Evolutionary conservation across 140 eudicot genomes (phyloP).

Genomic region (Anethum foeniculum): DNA sequence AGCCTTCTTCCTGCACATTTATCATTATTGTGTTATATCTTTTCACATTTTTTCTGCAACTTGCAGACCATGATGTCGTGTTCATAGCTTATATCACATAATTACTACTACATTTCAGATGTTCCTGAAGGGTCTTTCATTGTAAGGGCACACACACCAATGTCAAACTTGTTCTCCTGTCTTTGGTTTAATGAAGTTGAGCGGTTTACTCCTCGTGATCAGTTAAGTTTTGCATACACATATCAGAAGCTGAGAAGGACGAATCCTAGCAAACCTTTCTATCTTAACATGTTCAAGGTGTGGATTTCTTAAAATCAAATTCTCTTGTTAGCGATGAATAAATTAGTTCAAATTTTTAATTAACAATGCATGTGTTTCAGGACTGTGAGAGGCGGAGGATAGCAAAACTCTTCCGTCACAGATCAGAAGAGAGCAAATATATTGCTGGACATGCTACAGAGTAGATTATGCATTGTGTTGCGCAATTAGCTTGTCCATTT

Average conservation of each 20-base stretch:
- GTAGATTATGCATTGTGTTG: slow-evolving; percentile 20
- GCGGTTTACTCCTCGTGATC: slow-evolving; percentile 97
- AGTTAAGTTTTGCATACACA: slow-evolving; percentile 96
- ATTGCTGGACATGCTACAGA: slow-evolving; percentile 30
- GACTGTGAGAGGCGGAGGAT: slow-evolving; percentile 95
- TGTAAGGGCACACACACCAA: slow-evolving; percentile 94
- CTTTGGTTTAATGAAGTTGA: slow-evolving; percentile 98
- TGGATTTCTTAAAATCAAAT: background rate
- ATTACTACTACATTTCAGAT: slow-evolving; percentile 36
- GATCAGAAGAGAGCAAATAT: slow-evolving; percentile 66
- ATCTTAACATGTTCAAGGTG: slow-evolving; percentile 98
- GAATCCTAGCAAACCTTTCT: slow-evolving; percentile 71
- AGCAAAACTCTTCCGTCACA: slow-evolving; percentile 86
- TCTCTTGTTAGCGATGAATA: background rate
- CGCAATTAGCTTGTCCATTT: background rate
- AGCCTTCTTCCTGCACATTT: slow-evolving; percentile 7
- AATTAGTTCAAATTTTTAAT: background rate
- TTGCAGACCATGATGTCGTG: background rate
- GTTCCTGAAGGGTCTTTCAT: slow-evolving; percentile 99
- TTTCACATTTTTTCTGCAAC: background rate
- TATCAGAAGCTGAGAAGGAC: slow-evolving; percentile 77
- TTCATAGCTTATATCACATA: background rate
- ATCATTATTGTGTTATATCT: background rate
- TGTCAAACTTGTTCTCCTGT: slow-evolving; percentile 96
- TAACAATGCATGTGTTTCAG: slow-evolving; percentile 28